A percentile compares a stretch with the other conserved stretches of the same genome.
phyloP scores from a whole-genome alignment of 2,329 filamentous ascomycete genomes.

The Pleomassaria siparia region DNA sequence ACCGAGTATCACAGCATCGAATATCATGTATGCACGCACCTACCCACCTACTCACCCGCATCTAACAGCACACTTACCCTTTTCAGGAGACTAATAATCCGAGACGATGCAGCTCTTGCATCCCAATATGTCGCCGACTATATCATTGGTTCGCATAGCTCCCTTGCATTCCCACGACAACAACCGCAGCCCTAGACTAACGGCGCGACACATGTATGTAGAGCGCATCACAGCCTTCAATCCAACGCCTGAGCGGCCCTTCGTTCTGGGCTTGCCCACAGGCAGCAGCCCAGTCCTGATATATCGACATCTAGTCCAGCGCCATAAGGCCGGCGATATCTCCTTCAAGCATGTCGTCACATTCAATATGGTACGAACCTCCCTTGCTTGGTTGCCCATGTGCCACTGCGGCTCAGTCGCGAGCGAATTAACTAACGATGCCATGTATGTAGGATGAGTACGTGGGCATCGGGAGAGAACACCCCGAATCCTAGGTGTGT shows the following conservation, averaged over 20 bases:
- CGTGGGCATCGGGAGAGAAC: slow-evolving; percentile 77
- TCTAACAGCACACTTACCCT: slow-evolving; percentile 27
- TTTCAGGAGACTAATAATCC: slow-evolving; percentile 78
- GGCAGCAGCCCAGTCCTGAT: slow-evolving; percentile 78
- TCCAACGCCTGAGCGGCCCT: slow-evolving; percentile 71
- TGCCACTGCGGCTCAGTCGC: slow-evolving; percentile 20
- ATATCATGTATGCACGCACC: slow-evolving; percentile 42
- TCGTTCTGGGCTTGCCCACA: slow-evolving; percentile 81
- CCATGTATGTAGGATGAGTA: slow-evolving; percentile 72
- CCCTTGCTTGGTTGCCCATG: slow-evolving; percentile 20
- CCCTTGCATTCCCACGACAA: slow-evolving; percentile 20
- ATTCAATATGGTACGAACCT: slow-evolving; percentile 75
- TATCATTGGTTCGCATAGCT: slow-evolving; percentile 62
- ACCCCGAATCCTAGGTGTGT: slow-evolving; percentile 86
- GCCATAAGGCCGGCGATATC: slow-evolving; percentile 71
- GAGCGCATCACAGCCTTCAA: slow-evolving; percentile 77
- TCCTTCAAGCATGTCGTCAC: slow-evolving; percentile 88
- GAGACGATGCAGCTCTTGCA: slow-evolving; percentile 68
- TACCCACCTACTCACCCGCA: slow-evolving; percentile 18
- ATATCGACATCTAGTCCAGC: slow-evolving; percentile 73
- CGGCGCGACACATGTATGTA: slow-evolving; percentile 42
- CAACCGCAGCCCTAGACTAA: slow-evolving; percentile 23
- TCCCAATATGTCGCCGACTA: slow-evolving; percentile 80
- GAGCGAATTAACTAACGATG: slow-evolving; percentile 22
- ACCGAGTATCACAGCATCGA: too few relatives aligned